Percentiles rank a stretch among this genome's conserved stretches.
These are phyloP conservation scores for Monosporascus sp. DNA, from an alignment of 2,329 filamentous ascomycete genomes.

Conservation along the genomic window DNA sequence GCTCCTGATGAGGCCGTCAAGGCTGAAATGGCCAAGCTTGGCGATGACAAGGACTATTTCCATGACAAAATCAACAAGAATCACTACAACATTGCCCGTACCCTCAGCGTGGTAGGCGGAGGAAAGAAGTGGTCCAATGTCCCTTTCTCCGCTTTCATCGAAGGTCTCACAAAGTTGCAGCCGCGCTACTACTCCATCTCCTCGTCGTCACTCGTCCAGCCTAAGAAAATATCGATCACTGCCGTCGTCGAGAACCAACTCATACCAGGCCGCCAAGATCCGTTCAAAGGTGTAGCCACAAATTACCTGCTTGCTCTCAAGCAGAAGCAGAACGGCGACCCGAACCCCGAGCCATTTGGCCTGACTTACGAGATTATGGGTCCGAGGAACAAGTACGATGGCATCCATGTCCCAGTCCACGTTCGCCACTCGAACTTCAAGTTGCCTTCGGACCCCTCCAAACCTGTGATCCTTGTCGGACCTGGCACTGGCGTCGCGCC, in stretches of 20 bases:
- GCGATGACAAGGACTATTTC: conserved; percentile 94
- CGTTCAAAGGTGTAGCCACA: conserved; percentile 89
- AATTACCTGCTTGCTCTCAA: conserved; percentile 95
- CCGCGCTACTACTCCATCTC: conserved; percentile 99
- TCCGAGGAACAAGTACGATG: conserved; percentile 94
- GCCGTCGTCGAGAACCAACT: conserved; percentile 84
- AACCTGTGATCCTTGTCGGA: conserved; percentile 93
- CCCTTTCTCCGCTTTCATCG: conserved; percentile 91
- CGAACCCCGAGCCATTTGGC: conserved; percentile 74
- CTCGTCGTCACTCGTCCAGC: conserved; percentile 89
- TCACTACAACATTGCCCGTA: conserved; percentile 84
- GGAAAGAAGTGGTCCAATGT: conserved; percentile 75
- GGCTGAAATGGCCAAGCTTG: conserved; percentile 81
- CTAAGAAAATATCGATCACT: conserved; percentile 91
- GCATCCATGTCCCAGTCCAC: conserved; percentile 90
- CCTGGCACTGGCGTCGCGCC: conserved; percentile 95
- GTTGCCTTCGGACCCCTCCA: conserved; percentile 87
- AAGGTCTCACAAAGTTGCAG: conserved; percentile 90
- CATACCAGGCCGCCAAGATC: conserved; percentile 69
- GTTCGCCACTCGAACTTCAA: conserved; percentile 99
- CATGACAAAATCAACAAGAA: conserved; percentile 75
- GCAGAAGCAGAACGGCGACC: conserved; percentile 90
- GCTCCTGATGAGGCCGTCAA: conserved; percentile 80
- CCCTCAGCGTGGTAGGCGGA: conserved; percentile 67
- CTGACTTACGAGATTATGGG: conserved; percentile 82